phyloP scores from a whole-genome alignment of 257 asterid species.

The Echium plantagineum region DNA sequence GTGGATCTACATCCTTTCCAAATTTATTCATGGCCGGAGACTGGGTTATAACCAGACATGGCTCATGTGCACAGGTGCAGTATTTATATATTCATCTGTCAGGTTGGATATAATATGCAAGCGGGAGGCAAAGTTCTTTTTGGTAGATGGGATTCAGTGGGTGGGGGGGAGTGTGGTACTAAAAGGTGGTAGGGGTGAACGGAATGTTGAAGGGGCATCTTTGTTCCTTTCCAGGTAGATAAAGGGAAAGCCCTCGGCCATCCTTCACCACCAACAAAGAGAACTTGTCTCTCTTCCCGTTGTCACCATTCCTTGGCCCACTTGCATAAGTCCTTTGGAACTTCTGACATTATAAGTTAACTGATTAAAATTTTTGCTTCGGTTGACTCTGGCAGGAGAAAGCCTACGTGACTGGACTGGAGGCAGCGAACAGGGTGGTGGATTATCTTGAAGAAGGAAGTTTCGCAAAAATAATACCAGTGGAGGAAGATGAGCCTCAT shows the following conservation, averaged over 20 bases:
- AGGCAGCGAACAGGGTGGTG: conserved; percentile 51
- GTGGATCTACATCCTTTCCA: conserved; percentile 46
- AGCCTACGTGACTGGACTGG: conserved; percentile 40
- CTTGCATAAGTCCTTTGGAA: neutral
- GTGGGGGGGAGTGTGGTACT: no score
- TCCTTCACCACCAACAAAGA: no score
- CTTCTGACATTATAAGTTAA: neutral
- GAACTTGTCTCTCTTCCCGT: neutral
- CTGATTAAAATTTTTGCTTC: neutral
- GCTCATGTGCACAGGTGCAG: conserved; percentile 52
- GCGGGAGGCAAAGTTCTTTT: neutral
- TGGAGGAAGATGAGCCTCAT: conserved; percentile 49
- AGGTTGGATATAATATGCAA: neutral
- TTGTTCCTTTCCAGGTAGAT: no score
- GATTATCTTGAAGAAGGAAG: conserved; percentile 40
- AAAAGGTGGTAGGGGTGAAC: no score
- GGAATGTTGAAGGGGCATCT: no score
- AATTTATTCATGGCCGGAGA: conserved; percentile 59
- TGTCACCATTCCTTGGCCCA: neutral
- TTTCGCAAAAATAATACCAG: conserved; percentile 29
- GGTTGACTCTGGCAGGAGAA: conserved; percentile 34
- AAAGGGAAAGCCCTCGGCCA: no score
- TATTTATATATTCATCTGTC: neutral
- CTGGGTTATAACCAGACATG: conserved; percentile 44
- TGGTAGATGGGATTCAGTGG: no score